Conservation (phyloP, 768 basidiomycete species). For the Leccinum uliginosum region DNA sequence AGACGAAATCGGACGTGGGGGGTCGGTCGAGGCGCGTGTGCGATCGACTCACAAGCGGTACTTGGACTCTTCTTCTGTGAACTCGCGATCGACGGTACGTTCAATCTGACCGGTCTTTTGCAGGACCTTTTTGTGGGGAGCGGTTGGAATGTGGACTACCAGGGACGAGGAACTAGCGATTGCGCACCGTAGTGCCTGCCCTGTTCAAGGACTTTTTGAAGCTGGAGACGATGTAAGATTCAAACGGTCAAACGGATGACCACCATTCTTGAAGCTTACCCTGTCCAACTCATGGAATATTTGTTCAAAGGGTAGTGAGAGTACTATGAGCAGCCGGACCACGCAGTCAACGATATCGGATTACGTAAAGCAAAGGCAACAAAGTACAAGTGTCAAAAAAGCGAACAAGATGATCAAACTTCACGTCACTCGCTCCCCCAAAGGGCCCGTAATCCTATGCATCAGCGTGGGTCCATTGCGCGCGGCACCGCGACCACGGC, state of each 20-base stretch:
- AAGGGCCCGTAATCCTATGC: conserved; percentile 13
- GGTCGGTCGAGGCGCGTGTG: neutral
- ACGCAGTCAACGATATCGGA: neutral
- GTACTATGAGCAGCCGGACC: neutral
- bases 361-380: conserved; percentile 17
- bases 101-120: conserved; percentile 99
- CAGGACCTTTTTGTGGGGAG: conserved; percentile 54
- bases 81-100: conserved; percentile 90
- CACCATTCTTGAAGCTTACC: conserved; percentile 32
- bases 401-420: neutral
- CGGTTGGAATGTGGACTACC: conserved; percentile 1
- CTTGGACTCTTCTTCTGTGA: conserved; percentile 86
- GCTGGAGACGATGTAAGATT: conserved; percentile 36
- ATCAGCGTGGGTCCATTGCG: conserved; percentile 18
- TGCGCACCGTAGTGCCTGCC: conserved; percentile 80
- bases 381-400: neutral
- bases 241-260: neutral
- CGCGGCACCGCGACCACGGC: conserved; percentile 17
- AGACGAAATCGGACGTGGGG: neutral
- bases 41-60: conserved; percentile 67
- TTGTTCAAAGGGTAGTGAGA: neutral
- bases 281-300: conserved; percentile 50
- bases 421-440: conserved; percentile 22
- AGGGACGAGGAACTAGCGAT: conserved; percentile 8
- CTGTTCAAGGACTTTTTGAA: conserved; percentile 94